Evolutionary conservation across 2,329 filamentous ascomycete genomes (phyloP).

Genomic region (Venturia nashicola): DNA sequence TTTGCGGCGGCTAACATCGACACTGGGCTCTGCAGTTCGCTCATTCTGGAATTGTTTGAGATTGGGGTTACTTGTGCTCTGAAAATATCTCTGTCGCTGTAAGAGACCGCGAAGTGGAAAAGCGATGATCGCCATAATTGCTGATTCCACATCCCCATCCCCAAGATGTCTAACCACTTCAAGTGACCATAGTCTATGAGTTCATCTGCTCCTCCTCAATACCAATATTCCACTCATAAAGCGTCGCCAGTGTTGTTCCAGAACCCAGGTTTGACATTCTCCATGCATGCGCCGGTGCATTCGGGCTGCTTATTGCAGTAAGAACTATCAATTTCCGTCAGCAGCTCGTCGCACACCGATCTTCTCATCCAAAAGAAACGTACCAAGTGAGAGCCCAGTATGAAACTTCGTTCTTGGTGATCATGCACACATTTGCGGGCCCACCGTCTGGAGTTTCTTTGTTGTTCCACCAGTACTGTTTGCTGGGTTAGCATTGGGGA

Average conservation of each 20-base stretch:
- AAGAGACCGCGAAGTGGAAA: not conserved
- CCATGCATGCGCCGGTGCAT: not conserved
- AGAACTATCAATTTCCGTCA: not conserved
- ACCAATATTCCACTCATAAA: not conserved
- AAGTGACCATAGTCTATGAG: no score
- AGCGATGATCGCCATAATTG: not conserved
- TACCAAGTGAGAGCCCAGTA: not conserved
- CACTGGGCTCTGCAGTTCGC: no score
- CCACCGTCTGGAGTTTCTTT: conserved; percentile 2
- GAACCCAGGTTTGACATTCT: not conserved
- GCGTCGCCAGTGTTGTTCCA: not conserved
- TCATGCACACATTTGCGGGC: not conserved
- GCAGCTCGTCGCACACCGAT: not conserved
- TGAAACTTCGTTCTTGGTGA: not conserved
- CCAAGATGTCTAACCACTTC: no score
- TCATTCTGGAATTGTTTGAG: not conserved
- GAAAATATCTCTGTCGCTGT: not conserved
- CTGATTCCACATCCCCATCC: not conserved
- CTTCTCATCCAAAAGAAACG: not conserved
- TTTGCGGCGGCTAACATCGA: no score
- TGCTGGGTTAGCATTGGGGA: not conserved
- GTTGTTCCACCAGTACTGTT: conserved; percentile 4
- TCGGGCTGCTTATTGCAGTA: not conserved
- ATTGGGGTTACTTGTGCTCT: not conserved
- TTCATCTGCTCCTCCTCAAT: no score